Base-by-base conservation (phyloP, 768 basidiomycete genomes). In the Erythrobasidium yunnanense region DNA sequence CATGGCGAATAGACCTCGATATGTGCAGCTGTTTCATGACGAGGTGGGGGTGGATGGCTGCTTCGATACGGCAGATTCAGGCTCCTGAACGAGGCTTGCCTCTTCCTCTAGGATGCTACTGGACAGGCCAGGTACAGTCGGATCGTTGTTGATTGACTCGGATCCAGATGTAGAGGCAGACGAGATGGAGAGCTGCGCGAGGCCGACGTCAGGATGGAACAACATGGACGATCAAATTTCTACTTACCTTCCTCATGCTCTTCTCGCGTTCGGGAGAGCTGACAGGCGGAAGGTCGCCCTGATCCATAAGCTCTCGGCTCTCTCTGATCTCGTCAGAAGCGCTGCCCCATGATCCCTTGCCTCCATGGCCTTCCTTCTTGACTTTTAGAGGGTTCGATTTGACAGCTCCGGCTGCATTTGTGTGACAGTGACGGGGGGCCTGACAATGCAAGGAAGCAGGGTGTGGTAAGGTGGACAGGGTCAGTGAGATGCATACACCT, bases 271-370 rank as follows among this genome's bases (percentile, higher is more conserved):
- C 56, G 6, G 56, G 56, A 3, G 56, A 58, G 17, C 18, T n/a
- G 25, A 46, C 35, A 27, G 56, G 54, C 8, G 54, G 56, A 20
- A 58, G 18, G 6, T 58, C 38, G 45, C 56, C 56, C n/a, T 58
- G 27, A n/a, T 58, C 56, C n/a, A 58, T 2, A 25, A 58, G 35
- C 5, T 46, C 11, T 27, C 38, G 42, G 8, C 34, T 45, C n/a
- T 58, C 56, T n/a, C 25, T 17, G 4, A 58, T 58, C 17, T 58
- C 56, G 45, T 58, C 56, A 25, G 23, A 18, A n/a, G 56, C 29
- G 27, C 34, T 42, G 7, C 56, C 56, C 56, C 56, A 58, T 7
- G 56, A 58, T 45, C 56, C 56, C 47, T 58, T 58, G 6, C 56
- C 38, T 2, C 56, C 38, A 23, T 58, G 29, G 3, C 56, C 56